Conservation (phyloP, 2,329 filamentous ascomycete species). For the Phialophora chinensis region DNA sequence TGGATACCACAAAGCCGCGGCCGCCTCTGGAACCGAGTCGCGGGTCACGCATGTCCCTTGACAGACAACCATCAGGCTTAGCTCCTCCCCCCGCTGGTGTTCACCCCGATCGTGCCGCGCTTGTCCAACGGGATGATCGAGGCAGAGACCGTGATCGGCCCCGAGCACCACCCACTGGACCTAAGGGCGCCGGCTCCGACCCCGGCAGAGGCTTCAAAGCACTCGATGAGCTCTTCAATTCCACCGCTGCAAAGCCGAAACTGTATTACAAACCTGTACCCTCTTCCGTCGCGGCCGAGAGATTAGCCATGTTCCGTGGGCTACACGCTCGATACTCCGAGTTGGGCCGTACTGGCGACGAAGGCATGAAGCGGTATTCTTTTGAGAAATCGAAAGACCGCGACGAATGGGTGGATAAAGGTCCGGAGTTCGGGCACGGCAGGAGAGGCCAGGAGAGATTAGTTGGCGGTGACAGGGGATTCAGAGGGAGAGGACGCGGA, state of each 20-base stretch:
- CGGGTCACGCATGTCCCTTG: slow-evolving; percentile 22
- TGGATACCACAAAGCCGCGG: slow-evolving; percentile 39
- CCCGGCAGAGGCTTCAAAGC: slow-evolving; percentile 57
- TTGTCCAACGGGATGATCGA: slow-evolving; percentile 19
- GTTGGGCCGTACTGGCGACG: slow-evolving; percentile 47
- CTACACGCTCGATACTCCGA: slow-evolving; percentile 46
- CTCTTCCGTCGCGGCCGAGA: slow-evolving; percentile 66
- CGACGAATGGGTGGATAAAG: slow-evolving; percentile 71
- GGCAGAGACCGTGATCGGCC: slow-evolving; percentile 27
- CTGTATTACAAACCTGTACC: slow-evolving; percentile 71
- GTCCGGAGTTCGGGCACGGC: slow-evolving; percentile 67
- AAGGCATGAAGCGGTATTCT: slow-evolving; percentile 72
- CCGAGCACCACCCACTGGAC: slow-evolving; percentile 21
- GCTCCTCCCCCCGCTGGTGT: slow-evolving; percentile 20
- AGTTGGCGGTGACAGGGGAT: slow-evolving; percentile 39
- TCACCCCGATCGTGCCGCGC: slow-evolving; percentile 33
- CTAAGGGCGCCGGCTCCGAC: slow-evolving; percentile 16
- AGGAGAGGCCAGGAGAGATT: slow-evolving; percentile 38
- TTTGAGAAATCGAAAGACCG: slow-evolving; percentile 64
- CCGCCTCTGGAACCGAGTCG: slow-evolving; percentile 14
- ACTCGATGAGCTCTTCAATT: slow-evolving; percentile 65
- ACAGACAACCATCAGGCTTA: slow-evolving; percentile 16
- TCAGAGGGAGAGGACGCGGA: slow-evolving; percentile 34
- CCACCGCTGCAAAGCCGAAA: slow-evolving; percentile 66
- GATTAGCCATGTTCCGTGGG: slow-evolving; percentile 65